These are phyloP conservation scores for Mycena amicta DNA, from an alignment of 768 basidiomycete species.

Conservation along the genomic window DNA sequence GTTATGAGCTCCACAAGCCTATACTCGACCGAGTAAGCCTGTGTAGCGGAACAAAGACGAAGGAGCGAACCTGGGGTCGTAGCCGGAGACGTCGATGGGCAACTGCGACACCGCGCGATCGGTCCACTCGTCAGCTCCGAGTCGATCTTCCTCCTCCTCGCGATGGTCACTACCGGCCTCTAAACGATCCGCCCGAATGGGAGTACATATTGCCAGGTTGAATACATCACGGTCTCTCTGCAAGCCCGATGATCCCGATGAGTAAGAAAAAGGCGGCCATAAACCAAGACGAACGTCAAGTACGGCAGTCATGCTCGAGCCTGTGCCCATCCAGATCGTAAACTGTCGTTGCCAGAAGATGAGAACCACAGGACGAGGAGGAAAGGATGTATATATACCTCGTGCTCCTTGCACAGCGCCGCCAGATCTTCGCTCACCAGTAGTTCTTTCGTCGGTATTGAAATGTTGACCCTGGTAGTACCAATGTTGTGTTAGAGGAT, in stretches of 20 bases:
- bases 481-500: too few relatives aligned
- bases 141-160: constrained; percentile 5
- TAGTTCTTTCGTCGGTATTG: constrained; percentile 10
- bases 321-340: constrained; percentile 15
- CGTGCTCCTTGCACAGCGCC: constrained; percentile 4
- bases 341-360: neutral
- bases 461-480: constrained; percentile 6
- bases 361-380: neutral
- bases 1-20: constrained; percentile 9
- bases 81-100: constrained; percentile 8
- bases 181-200: neutral
- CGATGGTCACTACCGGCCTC: too few relatives aligned
- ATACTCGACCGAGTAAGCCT: neutral
- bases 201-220: constrained; percentile 7
- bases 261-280: too few relatives aligned
- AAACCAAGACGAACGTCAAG: neutral
- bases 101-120: constrained; percentile 2
- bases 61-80: constrained; percentile 6
- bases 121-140: neutral
- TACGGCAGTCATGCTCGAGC: constrained; percentile 8
- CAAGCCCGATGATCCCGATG: neutral
- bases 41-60: neutral
- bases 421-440: constrained; percentile 4
- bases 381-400: neutral
- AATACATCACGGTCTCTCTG: neutral